Evolutionary conservation across 768 basidiomycete species (phyloP).

Genomic region (Cantharellus cinnabarinus): DNA sequence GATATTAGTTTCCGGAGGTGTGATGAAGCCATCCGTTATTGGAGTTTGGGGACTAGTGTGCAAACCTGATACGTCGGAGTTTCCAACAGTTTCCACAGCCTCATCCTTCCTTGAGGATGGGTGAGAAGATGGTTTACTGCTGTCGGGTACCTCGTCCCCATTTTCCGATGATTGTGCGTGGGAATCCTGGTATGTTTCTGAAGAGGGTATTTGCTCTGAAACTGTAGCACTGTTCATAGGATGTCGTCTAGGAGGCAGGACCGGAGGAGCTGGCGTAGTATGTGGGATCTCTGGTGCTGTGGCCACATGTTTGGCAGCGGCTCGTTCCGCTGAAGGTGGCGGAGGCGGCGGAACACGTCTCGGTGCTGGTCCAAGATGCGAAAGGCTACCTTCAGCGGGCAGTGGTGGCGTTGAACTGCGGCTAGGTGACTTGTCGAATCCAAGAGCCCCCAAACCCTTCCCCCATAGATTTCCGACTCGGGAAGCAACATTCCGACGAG

Average conservation of each 20-base stretch:
- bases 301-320: not conserved
- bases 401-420: not conserved
- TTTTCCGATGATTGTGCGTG: not conserved
- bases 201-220: not conserved
- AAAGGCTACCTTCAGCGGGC: not conserved
- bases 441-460: slow-evolving; percentile 17
- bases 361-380: not conserved
- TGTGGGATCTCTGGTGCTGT: not conserved
- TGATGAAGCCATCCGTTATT: slow-evolving; percentile 7
- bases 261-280: not conserved
- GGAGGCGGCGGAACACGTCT: not conserved
- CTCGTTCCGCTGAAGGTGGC: slow-evolving; percentile 4
- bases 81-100: not conserved
- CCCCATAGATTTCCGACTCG: slow-evolving; percentile 34
- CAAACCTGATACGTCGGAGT: not conserved
- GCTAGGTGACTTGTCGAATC: slow-evolving; percentile 1
- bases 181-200: not conserved
- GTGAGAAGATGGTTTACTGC: no score
- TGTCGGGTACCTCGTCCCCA: not conserved
- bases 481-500: slow-evolving; percentile 22
- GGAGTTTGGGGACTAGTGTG: not conserved
- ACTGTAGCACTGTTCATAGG: not conserved
- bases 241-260: not conserved
- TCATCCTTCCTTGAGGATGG: not conserved
- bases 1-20: slow-evolving; percentile 11